A percentile compares a stretch with the other conserved stretches of the same genome.
These are phyloP conservation scores for Diaporthe sp. DNA, from an alignment of 2,329 filamentous ascomycete genomes.

Conservation along the genomic window DNA sequence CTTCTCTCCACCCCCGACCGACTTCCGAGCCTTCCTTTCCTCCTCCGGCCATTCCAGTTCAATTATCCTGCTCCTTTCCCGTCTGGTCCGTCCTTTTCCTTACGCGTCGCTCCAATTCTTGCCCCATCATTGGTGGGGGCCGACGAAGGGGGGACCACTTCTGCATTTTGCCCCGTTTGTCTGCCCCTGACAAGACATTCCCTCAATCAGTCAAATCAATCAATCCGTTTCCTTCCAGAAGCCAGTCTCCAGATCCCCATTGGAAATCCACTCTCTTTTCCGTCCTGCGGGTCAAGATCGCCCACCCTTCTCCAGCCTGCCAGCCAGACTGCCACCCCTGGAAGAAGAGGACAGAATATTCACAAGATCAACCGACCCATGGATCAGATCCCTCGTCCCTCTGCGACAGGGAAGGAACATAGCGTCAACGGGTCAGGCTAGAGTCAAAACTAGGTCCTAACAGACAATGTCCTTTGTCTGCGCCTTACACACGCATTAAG, in stretches of 20 bases:
- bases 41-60: background rate
- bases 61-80: background rate
- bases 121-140: constrained; percentile 4
- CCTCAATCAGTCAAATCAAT: background rate
- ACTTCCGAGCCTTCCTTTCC: constrained; percentile 1
- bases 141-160: background rate
- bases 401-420: background rate
- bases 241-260: background rate
- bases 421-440: background rate
- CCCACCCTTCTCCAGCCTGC: too few relatives aligned
- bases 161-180: constrained; percentile 6
- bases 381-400: background rate
- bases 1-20: constrained; percentile 3
- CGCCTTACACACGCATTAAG: too few relatives aligned
- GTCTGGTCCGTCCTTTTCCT: background rate
- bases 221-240: constrained; percentile 19
- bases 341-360: background rate
- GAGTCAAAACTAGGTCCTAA: background rate
- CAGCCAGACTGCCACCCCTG: background rate
- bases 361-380: background rate
- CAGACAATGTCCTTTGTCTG: background rate
- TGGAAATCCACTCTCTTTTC: background rate
- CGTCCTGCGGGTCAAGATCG: background rate
- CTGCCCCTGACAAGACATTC: constrained; percentile 17
- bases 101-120: constrained; percentile 15